Base-by-base conservation (phyloP, 2,329 filamentous ascomycete genomes). In the Penicillium sp. region DNA sequence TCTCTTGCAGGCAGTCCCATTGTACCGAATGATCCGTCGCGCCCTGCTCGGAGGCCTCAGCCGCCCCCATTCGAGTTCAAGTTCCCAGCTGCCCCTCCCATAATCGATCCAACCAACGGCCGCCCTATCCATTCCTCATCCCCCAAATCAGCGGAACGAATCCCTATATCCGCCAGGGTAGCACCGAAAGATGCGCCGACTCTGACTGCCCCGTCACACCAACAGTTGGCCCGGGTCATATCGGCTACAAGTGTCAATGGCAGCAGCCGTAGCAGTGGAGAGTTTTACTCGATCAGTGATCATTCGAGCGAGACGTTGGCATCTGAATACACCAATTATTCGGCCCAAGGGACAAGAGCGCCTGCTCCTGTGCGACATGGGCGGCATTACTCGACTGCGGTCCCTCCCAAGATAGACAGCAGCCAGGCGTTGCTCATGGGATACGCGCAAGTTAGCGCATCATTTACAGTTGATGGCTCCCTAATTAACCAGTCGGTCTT, bases 211-310 rank as follows among this genome's bases (percentile, higher is more conserved):
- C 62, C 62, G 9, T 48, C 45, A 8, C 63, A 60, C 27, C 45
- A 63, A 50, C 68, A 71, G 69, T 48, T 86, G 81, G 55, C 78
- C 73, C 54, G 69, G 35, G 81, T 94, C 36, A 73, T 94, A 37
- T 87, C 89, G 3, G 83, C 85, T 20, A 83, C 84, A 11, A 94
- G 87, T 54, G 74, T 86, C 50, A 79, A 79, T 45, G 80, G 79
- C 38, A 97, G 91, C 18, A 89, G 88, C 16, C 77, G 93, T 54
- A 95, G 87, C 50, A 98, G 93, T 61, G 86, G 86, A 38, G 93
- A 98, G 58, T 94, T 97, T 57, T 97, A 95, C 64, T 90, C 90
- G 1, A 71, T 91, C 62, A 96, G 91, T 70, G 96, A 97, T 62
- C 85, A 95, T 59, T 97, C 93, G 5, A 87, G 86, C 11, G 93